Base-by-base conservation (phyloP, 306 rosid genomes). In the Ammopiptanthus mongolicus region DNA sequence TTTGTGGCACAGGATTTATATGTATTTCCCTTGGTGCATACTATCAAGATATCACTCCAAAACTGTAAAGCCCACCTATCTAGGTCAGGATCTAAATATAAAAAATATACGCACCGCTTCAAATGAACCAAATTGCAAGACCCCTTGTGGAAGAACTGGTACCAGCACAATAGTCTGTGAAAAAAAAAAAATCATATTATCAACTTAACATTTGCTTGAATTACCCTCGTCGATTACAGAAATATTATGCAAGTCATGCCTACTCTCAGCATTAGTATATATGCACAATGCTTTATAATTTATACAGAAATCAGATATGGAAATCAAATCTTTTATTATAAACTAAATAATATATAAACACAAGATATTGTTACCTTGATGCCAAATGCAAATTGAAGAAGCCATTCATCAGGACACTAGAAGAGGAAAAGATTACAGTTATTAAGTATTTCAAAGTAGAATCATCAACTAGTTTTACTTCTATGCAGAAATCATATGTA, bases 61-160 rank as follows among this genome's bases (percentile, higher is more conserved):
- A 58, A 66, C 53, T 22, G 56, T 25, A 67, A 78, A 66, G 34
- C 46, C 6, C 48, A 61, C 47, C 17, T 14, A 53, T 71, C n/a
- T 71, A 57, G 44, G 29, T 51, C 42, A 71, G 60, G 46, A 57
- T 60, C 33, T 47, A 58, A 80, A 81, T 71, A 78, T 47, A 50
- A 76, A 77, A 65, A 68, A 70, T 71, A 66, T 65, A 78, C 88
- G 18, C 65, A 95, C 99, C 96, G 6, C 73, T 82, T 95, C 87
- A 73, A 80, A 72, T 8, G 99, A 95, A 69, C 97, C 99, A 18
- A 95, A 89, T 82, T 92, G 97, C 84, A 95, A 73, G 69, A 95
- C 97, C 61, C 99, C 97, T 56, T 76, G 77, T 5, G 99, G 93
- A 86, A 85, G 90, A 53, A 95, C 88, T 69, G 99, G 97, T 21